Evolutionary conservation across 805 yeast species (phyloP).

Genomic region (Kodamaea sagamina): DNA sequence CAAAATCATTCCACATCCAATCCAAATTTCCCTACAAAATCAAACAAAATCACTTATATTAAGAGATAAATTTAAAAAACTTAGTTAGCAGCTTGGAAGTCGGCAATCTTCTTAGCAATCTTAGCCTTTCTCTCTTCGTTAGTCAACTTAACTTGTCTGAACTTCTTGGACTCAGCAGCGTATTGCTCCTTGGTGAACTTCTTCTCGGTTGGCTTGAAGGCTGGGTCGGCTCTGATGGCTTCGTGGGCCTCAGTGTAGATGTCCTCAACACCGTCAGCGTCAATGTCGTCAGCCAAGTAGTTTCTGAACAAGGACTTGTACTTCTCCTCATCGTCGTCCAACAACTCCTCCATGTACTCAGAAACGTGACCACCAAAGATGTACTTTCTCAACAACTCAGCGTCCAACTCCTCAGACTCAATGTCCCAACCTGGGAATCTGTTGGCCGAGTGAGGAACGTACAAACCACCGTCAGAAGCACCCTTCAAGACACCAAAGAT

Average conservation of each 20-base stretch:
- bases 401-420: slow-evolving; percentile 96
- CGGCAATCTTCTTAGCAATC: slow-evolving; percentile 92
- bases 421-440: slow-evolving; percentile 99
- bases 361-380: slow-evolving; percentile 99
- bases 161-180: slow-evolving; percentile 95
- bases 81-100: slow-evolving; percentile 56
- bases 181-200: slow-evolving; percentile 97
- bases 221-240: slow-evolving; percentile 94
- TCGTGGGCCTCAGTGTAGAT: slow-evolving; percentile 93
- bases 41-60: background rate
- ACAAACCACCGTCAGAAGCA: slow-evolving; percentile 99
- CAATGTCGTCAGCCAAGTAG: slow-evolving; percentile 95
- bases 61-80: slow-evolving; percentile 6
- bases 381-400: slow-evolving; percentile 97
- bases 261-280: slow-evolving; percentile 96
- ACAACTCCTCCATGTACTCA: slow-evolving; percentile 99
- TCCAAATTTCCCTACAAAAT: background rate
- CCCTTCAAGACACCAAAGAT: slow-evolving; percentile 99
- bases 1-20: too few species aligned
- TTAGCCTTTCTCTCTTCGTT: slow-evolving; percentile 86
- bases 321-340: slow-evolving; percentile 99
- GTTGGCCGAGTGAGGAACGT: slow-evolving; percentile 98
- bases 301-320: slow-evolving; percentile 94
- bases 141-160: slow-evolving; percentile 86
- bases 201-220: slow-evolving; percentile 84